A percentile compares a stretch with the other conserved stretches of the same genome.
These are phyloP conservation scores for Anisodus acutangulus DNA, from an alignment of 257 asterid species.

Conservation along the genomic window DNA sequence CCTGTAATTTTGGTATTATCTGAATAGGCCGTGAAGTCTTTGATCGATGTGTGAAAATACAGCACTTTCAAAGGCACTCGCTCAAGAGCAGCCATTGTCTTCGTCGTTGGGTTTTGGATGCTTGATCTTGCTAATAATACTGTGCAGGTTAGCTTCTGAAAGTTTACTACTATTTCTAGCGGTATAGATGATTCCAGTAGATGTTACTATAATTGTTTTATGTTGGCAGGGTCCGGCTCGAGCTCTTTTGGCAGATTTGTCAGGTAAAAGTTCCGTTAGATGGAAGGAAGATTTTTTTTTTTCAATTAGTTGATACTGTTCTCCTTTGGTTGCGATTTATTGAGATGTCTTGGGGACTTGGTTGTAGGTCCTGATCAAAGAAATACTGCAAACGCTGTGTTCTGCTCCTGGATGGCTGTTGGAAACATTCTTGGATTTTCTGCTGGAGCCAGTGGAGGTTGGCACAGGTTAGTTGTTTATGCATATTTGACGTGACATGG, in stretches of 20 bases:
- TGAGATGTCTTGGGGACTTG: constrained; percentile 28
- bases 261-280: constrained; percentile 53
- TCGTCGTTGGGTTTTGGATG: constrained; percentile 97
- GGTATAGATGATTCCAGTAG: not conserved
- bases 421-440: constrained; percentile 99
- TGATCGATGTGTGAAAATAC: constrained; percentile 53
- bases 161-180: not conserved
- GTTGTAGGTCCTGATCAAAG: constrained; percentile 93
- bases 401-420: constrained; percentile 99
- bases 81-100: constrained; percentile 88
- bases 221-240: constrained; percentile 96
- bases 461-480: constrained; percentile 77
- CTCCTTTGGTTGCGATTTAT: constrained; percentile 14
- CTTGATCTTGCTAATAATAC: constrained; percentile 99
- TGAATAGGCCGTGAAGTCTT: constrained; percentile 26
- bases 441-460: constrained; percentile 93
- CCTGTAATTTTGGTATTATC: constrained; percentile 31
- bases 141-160: constrained; percentile 75
- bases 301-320: constrained; percentile 4
- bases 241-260: constrained; percentile 98
- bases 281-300: not conserved
- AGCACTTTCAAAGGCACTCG: constrained; percentile 98
- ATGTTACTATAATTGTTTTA: constrained; percentile 27
- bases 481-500: constrained; percentile 28
- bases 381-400: constrained; percentile 91